Percentiles rank a stretch among this genome's conserved stretches.
phyloP scores from a whole-genome alignment of 176 grass and related monocot genomes.

The Melocanna baccifera region DNA sequence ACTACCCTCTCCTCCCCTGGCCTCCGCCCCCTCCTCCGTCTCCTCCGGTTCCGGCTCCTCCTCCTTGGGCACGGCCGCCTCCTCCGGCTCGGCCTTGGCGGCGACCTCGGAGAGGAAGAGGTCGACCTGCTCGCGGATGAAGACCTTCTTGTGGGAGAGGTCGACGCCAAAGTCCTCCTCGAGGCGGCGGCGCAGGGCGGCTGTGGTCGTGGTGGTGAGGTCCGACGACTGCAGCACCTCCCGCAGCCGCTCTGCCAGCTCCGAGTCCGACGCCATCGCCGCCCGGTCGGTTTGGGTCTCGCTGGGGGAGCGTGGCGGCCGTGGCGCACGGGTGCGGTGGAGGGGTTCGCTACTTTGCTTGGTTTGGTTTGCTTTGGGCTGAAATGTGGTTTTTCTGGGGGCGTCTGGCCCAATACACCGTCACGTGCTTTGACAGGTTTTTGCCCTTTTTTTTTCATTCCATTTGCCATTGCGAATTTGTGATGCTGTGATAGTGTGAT shows the following conservation, averaged over 20 bases:
- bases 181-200: slow-evolving; percentile 73
- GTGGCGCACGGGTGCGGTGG: slow-evolving; percentile 36
- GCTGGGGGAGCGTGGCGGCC: slow-evolving; percentile 17
- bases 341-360: slow-evolving; percentile 13
- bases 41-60: slow-evolving; percentile 25
- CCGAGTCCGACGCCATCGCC: slow-evolving; percentile 90
- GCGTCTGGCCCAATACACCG: slow-evolving; percentile 27
- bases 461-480: not conserved
- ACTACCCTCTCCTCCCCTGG: slow-evolving; percentile 19
- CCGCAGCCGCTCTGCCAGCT: slow-evolving; percentile 76
- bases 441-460: not conserved
- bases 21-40: slow-evolving; percentile 29
- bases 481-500: not conserved
- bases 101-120: slow-evolving; percentile 65
- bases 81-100: slow-evolving; percentile 32
- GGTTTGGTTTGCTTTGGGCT: slow-evolving; percentile 50
- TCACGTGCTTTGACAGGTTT: slow-evolving; percentile 16
- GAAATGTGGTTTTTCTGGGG: slow-evolving; percentile 4
- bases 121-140: slow-evolving; percentile 93
- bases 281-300: slow-evolving; percentile 37
- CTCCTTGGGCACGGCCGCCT: slow-evolving; percentile 14
- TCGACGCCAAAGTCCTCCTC: slow-evolving; percentile 89
- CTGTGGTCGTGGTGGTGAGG: slow-evolving; percentile 83
- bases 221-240: slow-evolving; percentile 83
- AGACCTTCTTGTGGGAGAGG: slow-evolving; percentile 88